Percentiles rank a stretch among this genome's conserved stretches.
Conservation (phyloP, 331 rosid species). For the Malus hybrid region DNA sequence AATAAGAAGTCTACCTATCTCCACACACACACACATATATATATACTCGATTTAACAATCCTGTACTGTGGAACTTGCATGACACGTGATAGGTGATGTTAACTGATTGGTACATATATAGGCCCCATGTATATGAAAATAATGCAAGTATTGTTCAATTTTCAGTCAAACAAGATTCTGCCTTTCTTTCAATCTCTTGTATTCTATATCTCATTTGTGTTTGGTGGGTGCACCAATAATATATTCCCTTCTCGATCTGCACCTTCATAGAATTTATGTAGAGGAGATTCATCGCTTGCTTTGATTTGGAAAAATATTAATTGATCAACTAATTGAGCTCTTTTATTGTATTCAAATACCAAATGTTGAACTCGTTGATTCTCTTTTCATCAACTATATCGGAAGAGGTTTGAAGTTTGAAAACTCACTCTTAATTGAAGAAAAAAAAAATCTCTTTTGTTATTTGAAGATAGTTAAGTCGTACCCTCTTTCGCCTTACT, state of each 20-base stretch:
- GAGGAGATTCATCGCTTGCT: background rate
- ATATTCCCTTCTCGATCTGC: background rate
- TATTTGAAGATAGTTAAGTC: too few species aligned
- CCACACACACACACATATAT: background rate
- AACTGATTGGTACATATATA: background rate
- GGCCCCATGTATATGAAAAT: slow-evolving; percentile 1
- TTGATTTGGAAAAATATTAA: too few species aligned
- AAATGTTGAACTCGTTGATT: too few species aligned
- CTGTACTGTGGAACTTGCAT: background rate
- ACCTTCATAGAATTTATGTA: background rate
- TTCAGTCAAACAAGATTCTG: slow-evolving; percentile 9
- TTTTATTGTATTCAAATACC: too few species aligned
- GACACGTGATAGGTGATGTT: slow-evolving; percentile 11
- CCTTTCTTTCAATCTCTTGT: slow-evolving; percentile 6
- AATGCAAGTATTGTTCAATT: background rate
- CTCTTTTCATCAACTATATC: too few species aligned
- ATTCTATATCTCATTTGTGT: slow-evolving; percentile 3
- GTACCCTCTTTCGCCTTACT: too few species aligned
- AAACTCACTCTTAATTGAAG: too few species aligned
- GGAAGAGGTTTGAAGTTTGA: too few species aligned
- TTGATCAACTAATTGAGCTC: too few species aligned
- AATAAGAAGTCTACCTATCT: background rate
- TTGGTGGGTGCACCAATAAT: slow-evolving; percentile 8
- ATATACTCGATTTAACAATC: background rate
- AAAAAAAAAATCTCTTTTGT: too few species aligned